Base-by-base conservation (phyloP, 305 asterid genomes). In the Solanum aculeatissimum region DNA sequence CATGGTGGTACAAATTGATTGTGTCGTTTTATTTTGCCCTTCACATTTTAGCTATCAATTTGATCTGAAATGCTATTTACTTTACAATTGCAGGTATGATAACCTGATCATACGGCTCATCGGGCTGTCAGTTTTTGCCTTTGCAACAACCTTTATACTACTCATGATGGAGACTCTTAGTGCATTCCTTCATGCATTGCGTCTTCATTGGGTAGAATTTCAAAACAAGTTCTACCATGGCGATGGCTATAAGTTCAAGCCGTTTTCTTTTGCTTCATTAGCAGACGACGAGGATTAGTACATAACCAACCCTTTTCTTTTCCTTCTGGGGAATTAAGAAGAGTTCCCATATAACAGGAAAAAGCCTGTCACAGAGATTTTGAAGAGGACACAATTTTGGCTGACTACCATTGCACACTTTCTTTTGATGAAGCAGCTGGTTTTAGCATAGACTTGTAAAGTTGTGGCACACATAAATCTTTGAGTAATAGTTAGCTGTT, bases 131-230 rank as follows among this genome's bases (percentile, higher is more conserved):
- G 98, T 97, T 78, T 97, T 97, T 84, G 92, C 96, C 79, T 96
- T 95, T 84, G 99, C 98, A 51, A 96, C 98, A 42, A 97, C 97
- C 53, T 94, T 92, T 86, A 92, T 96, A 87, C 93, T 96, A 54
- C 98, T 96, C 78, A 95, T 95, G 98, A 96, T 96, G 99, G 99
- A 96, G 84, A 95, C 95, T 18, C 98, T 95, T 27, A 96, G 99
- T 81, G 99, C 99, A 83, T 95, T 96, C 91, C 98, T 96, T 87
- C 99, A 96, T 40, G 97, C 98, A 38, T 87, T 96, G 86, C 99
- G 98, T 86, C 98, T 96, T 83, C 99, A 96, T 85, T 95, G 99
- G 99, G 99, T 96, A 66, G 99, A 96, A 86, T 96, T 94, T 87
- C 99, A 96, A 84, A 92, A 87, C 90, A 96, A 96, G 89, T 96